Evolutionary conservation across 1,139 yeast genomes (phyloP).

Genomic region (Yamadazyma songkhlaensis): DNA sequence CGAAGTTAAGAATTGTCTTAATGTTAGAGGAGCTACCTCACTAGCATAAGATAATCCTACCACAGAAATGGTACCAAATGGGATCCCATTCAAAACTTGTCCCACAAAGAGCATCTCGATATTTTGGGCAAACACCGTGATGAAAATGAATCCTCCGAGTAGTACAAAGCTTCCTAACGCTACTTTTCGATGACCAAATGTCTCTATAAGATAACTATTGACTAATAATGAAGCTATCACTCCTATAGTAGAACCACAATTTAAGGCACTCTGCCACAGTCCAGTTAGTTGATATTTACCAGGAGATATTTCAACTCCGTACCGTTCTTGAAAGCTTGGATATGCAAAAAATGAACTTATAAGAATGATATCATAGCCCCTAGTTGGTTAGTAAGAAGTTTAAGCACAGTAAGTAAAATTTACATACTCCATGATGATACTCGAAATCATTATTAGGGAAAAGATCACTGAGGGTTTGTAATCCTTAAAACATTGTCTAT

Average conservation of each 20-base stretch:
- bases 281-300: slow-evolving; percentile 36
- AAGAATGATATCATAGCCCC: slow-evolving; percentile 44
- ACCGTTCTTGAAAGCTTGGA: slow-evolving; percentile 32
- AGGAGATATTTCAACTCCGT: slow-evolving; percentile 30
- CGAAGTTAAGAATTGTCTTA: slow-evolving; percentile 41
- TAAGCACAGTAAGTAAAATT: background rate
- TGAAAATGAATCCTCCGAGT: slow-evolving; percentile 33
- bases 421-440: slow-evolving; percentile 25
- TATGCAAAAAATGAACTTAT: slow-evolving; percentile 39
- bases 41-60: slow-evolving; percentile 45
- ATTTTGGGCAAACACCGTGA: slow-evolving; percentile 40
- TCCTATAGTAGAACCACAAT: slow-evolving; percentile 33
- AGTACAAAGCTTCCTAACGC: slow-evolving; percentile 26
- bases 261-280: slow-evolving; percentile 42
- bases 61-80: slow-evolving; percentile 47
- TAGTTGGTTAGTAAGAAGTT: slow-evolving; percentile 13
- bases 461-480: slow-evolving; percentile 40
- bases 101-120: slow-evolving; percentile 36
- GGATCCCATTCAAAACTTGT: slow-evolving; percentile 41
- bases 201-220: slow-evolving; percentile 36
- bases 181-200: slow-evolving; percentile 37
- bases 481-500: slow-evolving; percentile 1
- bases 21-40: slow-evolving; percentile 43
- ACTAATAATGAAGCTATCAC: slow-evolving; percentile 35
- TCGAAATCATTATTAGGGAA: slow-evolving; percentile 40